Conservation (phyloP, 2,329 filamentous ascomycete species). For the Dactylonectria estremocensis region DNA sequence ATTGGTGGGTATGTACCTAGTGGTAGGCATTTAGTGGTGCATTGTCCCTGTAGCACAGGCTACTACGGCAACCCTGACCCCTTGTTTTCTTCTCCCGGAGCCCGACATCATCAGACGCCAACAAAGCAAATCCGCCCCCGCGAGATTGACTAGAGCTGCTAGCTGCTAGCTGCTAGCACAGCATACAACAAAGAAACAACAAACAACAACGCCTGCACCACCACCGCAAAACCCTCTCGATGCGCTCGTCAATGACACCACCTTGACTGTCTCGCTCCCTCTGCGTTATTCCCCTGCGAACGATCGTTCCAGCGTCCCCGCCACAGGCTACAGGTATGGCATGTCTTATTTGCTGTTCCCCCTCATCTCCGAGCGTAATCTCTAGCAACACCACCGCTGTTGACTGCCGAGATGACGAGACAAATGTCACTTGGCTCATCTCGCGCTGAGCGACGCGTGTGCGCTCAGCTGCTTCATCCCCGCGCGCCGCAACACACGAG, state of each 20-base stretch:
- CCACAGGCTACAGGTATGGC: slow-evolving; percentile 30
- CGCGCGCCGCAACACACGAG: slow-evolving; percentile 28
- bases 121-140: slow-evolving; percentile 20
- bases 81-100: slow-evolving; percentile 38
- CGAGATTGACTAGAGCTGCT: slow-evolving; percentile 34
- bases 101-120: slow-evolving; percentile 40
- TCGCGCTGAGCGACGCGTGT: slow-evolving; percentile 30
- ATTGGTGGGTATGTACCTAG: not conserved
- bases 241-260: slow-evolving; percentile 40
- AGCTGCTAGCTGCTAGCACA: slow-evolving; percentile 26
- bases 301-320: slow-evolving; percentile 32
- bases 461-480: slow-evolving; percentile 7
- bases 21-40: slow-evolving; percentile 1
- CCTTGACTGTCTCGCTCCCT: slow-evolving; percentile 32
- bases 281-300: slow-evolving; percentile 29
- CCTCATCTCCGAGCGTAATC: slow-evolving; percentile 24
- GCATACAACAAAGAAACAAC: slow-evolving; percentile 32
- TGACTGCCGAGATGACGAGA: slow-evolving; percentile 26
- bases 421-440: slow-evolving; percentile 38
- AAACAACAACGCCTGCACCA: slow-evolving; percentile 17
- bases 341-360: slow-evolving; percentile 29
- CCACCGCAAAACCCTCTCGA: slow-evolving; percentile 36
- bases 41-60: slow-evolving; percentile 26
- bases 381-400: slow-evolving; percentile 35
- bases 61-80: slow-evolving; percentile 44